phyloP scores from a whole-genome alignment of 139 green algal species.

The Astrephomene gubernaculifera region DNA sequence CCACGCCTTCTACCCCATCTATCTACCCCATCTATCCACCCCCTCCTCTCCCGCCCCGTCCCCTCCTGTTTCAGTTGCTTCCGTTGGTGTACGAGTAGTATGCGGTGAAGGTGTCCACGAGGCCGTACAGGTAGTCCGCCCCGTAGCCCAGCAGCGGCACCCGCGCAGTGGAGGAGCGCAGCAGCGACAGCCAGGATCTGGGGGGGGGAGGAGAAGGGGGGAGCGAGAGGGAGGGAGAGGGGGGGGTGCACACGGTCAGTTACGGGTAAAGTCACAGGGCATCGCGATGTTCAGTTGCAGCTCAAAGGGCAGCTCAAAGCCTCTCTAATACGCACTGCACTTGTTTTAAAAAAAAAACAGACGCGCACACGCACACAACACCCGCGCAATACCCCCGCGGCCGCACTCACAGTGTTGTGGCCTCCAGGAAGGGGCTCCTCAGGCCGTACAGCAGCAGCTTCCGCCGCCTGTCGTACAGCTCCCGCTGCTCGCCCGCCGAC shows the following conservation, averaged over 20 bases:
- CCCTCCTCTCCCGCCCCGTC: no score
- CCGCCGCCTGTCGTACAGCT: conserved; percentile 47
- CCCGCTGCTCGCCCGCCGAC: conserved; percentile 45
- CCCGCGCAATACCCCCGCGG: neutral
- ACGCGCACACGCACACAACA: neutral
- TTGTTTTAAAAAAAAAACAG: neutral
- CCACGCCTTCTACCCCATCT: no score
- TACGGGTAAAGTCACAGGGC: no score
- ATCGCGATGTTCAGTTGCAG: neutral
- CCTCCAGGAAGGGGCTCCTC: conserved; percentile 58
- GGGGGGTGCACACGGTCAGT: neutral
- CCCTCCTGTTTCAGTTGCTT: no score
- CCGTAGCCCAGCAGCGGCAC: conserved; percentile 42
- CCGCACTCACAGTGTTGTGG: conserved; percentile 28
- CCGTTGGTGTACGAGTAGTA: conserved; percentile 51
- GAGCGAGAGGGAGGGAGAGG: neutral
- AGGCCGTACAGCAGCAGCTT: conserved; percentile 66
- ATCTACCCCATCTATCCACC: no score
- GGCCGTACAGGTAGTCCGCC: conserved; percentile 33
- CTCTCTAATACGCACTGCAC: neutral
- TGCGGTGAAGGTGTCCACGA: conserved; percentile 43
- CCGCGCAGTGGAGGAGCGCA: neutral
- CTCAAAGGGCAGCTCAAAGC: neutral
- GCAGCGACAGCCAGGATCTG: conserved; percentile 13
- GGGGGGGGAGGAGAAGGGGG: neutral